Evolutionary conservation across 495 filamentous ascomycete species (phyloP), one percentile per base, ranked within the genome.

Genomic region (Aspergillus panamensis): DNA sequence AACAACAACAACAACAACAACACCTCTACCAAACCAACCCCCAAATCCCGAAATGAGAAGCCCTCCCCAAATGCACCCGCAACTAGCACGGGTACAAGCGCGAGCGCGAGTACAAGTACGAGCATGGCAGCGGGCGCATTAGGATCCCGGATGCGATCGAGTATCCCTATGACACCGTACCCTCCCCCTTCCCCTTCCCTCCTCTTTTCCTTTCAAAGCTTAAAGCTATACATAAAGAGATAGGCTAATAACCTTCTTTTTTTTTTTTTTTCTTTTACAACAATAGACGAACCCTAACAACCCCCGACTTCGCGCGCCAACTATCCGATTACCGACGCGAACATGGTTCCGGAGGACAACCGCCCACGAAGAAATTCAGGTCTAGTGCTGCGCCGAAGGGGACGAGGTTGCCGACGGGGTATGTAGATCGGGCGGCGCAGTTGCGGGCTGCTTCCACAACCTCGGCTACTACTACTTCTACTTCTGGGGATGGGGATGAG

Each of bases 81-180:
- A 25, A 25, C 2, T 25, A 25, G 25, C 25, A 5, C 25, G 35
- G 10, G 35, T 39, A 8, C 8, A 6, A 39, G 35, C 35, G 10
- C 10, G 35, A 39, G 35, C 35, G 13, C 13, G 33, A 8, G 13
- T 35, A 8, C 13, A 1, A 3, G 13, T 13, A 10, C 35, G 35
- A n/a, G 35, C 35, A 10, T 12, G 6, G 25, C 12, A 3, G 21
- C 17, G 25, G 44, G 25, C 35, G 43, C 58, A 20, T 20, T 82
- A 37, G 79, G 79, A 47, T 82, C 78, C 54, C 81, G 84, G 51
- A 81, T 87, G 74, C 84, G 82, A 43, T 84, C 87, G 19, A 91
- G 81, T 64, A 91, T 92, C 52, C 90, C 90, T 21, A 94, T 94
- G 90, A 94, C 90, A 31, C 90, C 90, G 86, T 89, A 83, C 47